Evolutionary conservation across 1,139 yeast genomes (phyloP), one percentile per base, ranked within the genome.

Genomic region (Candida pseudoviswanathii): DNA sequence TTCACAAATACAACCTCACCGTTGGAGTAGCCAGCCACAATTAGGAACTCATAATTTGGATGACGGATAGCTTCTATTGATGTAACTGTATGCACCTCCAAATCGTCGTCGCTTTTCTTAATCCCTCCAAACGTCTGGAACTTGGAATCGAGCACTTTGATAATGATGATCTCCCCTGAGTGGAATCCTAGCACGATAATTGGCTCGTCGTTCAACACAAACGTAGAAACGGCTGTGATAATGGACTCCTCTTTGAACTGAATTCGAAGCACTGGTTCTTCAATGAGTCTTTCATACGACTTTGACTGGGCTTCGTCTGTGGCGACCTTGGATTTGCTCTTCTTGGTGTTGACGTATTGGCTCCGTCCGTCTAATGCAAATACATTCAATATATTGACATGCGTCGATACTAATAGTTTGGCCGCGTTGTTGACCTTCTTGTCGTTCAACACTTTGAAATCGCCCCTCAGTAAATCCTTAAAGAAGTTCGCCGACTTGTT

Each of bases 1-100:
- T 74, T 67, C 2, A 73, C 46, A 10, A 75, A 65, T 2, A 61
- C 54, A 5, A 75, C 70, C 54, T 75, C 80, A 0, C 80, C 80
- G 52, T 72, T 70, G 6, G 78, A 65, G 49, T 60, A 68, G 2
- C 80, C 80, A 0, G 67, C 77, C 5, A 72, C 59, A 3, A 75
- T 56, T 47, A 75, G 59, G 45, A 65, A 64, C 7, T 68, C 73
- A 53, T 65, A 66, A 6, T 57, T 50, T 0, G 69, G 68, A 54
- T 73, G 73, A 39, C 55, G 51, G 11, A 75, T 60, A 2, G 67
- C 60, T 26, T 68, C 73, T 6, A 75, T 48, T 5, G 76, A 60
- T 0, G 78, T 73, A 2, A 74, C 74, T 1, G 58, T 46, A 1
- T 52, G 51, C n/a, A 54, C 54, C 7, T 56, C 55, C 53, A 37